phyloP scores from a whole-genome alignment of 352 stramenopile species.

The Phytophthora podocarpi region DNA sequence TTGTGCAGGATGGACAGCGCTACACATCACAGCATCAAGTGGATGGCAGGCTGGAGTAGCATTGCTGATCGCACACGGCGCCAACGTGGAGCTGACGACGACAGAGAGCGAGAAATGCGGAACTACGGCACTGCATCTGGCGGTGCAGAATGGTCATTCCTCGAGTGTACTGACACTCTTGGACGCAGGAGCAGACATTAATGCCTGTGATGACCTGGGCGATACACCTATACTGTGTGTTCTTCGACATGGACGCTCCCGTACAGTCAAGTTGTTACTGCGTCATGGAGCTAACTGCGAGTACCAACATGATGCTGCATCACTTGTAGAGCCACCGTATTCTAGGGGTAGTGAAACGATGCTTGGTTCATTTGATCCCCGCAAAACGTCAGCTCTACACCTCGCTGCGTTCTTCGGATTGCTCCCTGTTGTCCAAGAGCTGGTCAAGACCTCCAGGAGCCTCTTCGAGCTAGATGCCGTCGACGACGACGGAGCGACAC shows the following conservation, averaged over 20 bases:
- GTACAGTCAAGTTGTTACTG: constrained; percentile 30
- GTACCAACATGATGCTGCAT: neutral
- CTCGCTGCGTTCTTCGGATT: constrained; percentile 43
- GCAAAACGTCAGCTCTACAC: constrained; percentile 43
- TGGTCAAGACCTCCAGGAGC: constrained; percentile 14
- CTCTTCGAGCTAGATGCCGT: constrained; percentile 32
- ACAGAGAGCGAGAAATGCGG: neutral
- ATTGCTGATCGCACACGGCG: constrained; percentile 31
- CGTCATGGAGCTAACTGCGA: constrained; percentile 19
- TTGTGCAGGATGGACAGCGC: constrained; percentile 28
- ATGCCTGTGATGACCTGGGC: constrained; percentile 18
- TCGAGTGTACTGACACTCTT: constrained; percentile 31
- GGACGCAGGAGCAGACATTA: constrained; percentile 29
- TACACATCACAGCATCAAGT: constrained; percentile 34
- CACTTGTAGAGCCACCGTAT: too few relatives aligned
- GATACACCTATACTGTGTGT: constrained; percentile 34
- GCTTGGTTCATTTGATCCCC: constrained; percentile 24
- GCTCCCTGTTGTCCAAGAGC: constrained; percentile 26
- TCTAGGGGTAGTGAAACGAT: constrained; percentile 6
- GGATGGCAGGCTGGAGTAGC: constrained; percentile 33
- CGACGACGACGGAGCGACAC: constrained; percentile 38
- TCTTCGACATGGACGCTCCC: constrained; percentile 37
- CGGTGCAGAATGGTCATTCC: constrained; percentile 32
- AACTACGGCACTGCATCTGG: constrained; percentile 31
- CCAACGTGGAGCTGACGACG: constrained; percentile 28